These are phyloP conservation scores for Aspergillus terreus DNA, from an alignment of 2,329 filamentous ascomycete genomes.

Conservation along the genomic window DNA sequence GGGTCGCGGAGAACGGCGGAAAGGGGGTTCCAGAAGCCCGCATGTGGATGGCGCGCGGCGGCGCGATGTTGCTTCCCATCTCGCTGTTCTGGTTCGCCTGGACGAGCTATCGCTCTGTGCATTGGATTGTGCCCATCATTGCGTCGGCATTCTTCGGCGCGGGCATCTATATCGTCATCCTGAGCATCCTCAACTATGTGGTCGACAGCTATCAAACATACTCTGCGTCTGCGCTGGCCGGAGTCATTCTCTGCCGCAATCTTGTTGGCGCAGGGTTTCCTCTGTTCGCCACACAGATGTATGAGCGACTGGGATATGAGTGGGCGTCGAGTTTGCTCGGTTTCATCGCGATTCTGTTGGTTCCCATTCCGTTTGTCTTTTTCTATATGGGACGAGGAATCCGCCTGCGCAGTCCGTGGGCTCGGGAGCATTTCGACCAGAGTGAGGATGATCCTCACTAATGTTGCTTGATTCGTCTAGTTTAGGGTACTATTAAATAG, in stretches of 20 bases:
- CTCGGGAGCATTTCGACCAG: constrained; percentile 26
- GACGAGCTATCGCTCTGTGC: constrained; percentile 57
- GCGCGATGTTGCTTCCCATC: constrained; percentile 58
- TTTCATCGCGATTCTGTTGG: constrained; percentile 34
- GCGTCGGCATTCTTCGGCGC: constrained; percentile 64
- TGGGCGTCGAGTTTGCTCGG: constrained; percentile 39
- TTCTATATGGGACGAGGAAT: constrained; percentile 31
- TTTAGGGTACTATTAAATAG: no score
- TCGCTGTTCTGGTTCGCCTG: constrained; percentile 67
- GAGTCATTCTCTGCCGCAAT: constrained; percentile 71
- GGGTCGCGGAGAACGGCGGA: constrained; percentile 44
- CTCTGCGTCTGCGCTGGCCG: constrained; percentile 67
- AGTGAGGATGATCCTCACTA: constrained; percentile 24
- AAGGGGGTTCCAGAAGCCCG: constrained; percentile 59
- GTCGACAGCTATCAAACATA: constrained; percentile 69
- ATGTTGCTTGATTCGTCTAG: no score
- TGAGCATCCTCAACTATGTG: constrained; percentile 73
- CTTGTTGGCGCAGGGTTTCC: constrained; percentile 43
- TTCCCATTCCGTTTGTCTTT: constrained; percentile 38
- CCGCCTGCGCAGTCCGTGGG: constrained; percentile 27
- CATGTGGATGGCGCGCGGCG: constrained; percentile 63
- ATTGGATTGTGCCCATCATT: constrained; percentile 66
- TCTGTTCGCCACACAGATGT: constrained; percentile 35
- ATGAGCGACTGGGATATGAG: constrained; percentile 30
- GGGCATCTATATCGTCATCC: constrained; percentile 68